Base-by-base conservation (phyloP, 208 protist species). In the Leishmania amazonensis region DNA sequence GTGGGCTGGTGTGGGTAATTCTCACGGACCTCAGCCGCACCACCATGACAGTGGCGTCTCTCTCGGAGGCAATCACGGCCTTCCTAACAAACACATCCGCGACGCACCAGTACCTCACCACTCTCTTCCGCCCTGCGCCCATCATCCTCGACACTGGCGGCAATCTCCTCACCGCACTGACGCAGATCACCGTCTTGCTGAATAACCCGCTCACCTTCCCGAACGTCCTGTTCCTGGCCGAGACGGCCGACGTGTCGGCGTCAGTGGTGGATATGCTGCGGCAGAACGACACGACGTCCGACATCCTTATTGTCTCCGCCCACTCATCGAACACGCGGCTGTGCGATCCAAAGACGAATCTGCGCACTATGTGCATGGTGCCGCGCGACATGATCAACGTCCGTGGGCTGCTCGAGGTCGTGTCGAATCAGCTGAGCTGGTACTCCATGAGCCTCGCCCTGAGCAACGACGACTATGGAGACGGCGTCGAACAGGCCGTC, bases 291-390 rank as follows among this genome's bases (percentile, higher is more conserved):
- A 85, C 65, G 1, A 90, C 84, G 8, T 76, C 83, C 0, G 65
- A 83, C 54, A 92, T 96, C 58, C 83, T 92, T 17, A 75, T 97
- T 76, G 75, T 97, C 65, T 95, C 89, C 3, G 86, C 85, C 57
- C 89, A 92, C 74, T 80, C 91, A 3, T 95, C 92, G 58, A 94
- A 94, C 76, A 49, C 75, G 49, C 83, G 85, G 11, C 77, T 97
- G 49, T 97, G 94, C 80, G 90, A 95, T 58, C 81, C 86, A 21
- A 35, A 58, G 15, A 87, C 81, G 45, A 96, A 96, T 81, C 86
- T 85, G 24, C 88, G 83, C 38, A 94, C 86, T 3, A 80, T 97
- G 4, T 97, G 94, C 85, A 88, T 96, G 74, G 90, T 94, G n/a
- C 91, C 92, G 74, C 87, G 80, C 42, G 94, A 97, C 73, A 83